phyloP scores from a whole-genome alignment of 139 green algal species.

The Volvox reticuliferus region DNA sequence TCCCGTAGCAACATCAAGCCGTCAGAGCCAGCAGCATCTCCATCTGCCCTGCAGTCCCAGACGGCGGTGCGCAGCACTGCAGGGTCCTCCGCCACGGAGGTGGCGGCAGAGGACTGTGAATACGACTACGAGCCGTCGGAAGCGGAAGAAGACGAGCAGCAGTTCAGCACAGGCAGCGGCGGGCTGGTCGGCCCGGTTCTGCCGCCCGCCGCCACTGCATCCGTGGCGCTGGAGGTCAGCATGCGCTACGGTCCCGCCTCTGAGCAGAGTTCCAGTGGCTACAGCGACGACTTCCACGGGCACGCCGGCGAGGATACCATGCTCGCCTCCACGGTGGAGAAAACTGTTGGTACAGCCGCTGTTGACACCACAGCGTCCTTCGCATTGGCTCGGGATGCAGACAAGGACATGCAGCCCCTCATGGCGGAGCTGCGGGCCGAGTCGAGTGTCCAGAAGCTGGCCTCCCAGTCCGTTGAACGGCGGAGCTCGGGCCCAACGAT shows the following conservation, averaged over 20 bases:
- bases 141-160: background rate
- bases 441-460: background rate
- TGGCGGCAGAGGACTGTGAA: background rate
- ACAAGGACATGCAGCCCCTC: background rate
- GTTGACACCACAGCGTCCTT: background rate
- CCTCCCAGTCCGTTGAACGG: background rate
- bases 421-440: background rate
- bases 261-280: background rate
- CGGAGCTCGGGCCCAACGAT: background rate
- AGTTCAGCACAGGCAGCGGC: slow-evolving; percentile 4
- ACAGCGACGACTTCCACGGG: slow-evolving; percentile 27
- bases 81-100: background rate
- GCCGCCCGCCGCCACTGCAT: background rate
- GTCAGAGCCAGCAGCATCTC: background rate
- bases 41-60: background rate
- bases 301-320: background rate
- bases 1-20: background rate
- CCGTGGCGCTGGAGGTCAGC: slow-evolving; percentile 18
- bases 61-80: background rate
- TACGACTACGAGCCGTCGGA: background rate
- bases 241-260: slow-evolving; percentile 41
- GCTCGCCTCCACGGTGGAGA: background rate
- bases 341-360: background rate
- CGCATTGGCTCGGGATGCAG: background rate
- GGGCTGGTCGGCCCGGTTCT: background rate